A percentile compares a stretch with the other conserved stretches of the same genome.
phyloP scores from a whole-genome alignment of 805 yeast species.

The Saccharomycopsis sp. region DNA sequence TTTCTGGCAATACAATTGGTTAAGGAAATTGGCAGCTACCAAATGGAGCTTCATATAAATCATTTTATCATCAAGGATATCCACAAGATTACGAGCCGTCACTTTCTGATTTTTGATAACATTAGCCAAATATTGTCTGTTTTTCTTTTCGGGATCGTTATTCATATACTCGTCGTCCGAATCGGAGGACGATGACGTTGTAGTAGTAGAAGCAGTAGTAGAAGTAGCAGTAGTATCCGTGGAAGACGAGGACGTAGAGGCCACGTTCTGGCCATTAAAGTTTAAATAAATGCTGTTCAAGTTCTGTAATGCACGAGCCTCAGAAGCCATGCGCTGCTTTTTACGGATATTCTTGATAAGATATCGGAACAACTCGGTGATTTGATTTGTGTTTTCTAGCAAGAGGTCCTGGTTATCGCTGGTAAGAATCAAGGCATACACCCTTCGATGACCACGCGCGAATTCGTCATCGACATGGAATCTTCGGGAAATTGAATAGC shows the following conservation, averaged over 20 bases:
- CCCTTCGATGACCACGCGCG: slow-evolving; percentile 19
- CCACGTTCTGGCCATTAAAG: not conserved
- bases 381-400: slow-evolving; percentile 9
- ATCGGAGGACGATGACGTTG: not conserved
- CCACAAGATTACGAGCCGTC: slow-evolving; percentile 12
- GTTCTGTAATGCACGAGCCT: not conserved
- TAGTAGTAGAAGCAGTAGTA: not conserved
- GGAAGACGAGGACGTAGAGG: not conserved
- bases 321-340: not conserved
- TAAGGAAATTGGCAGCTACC: slow-evolving; percentile 10
- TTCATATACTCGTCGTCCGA: not conserved
- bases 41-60: slow-evolving; percentile 18
- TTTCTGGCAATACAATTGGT: not conserved
- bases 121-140: not conserved
- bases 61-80: slow-evolving; percentile 14
- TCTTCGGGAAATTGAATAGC: slow-evolving; percentile 16
- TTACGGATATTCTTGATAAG: slow-evolving; percentile 14
- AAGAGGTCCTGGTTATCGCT: slow-evolving; percentile 15
- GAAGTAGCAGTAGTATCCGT: not conserved
- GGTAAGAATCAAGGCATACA: slow-evolving; percentile 16
- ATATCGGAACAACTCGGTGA: slow-evolving; percentile 12
- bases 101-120: slow-evolving; percentile 14
- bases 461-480: slow-evolving; percentile 11
- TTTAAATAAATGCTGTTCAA: not conserved
- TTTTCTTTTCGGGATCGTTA: slow-evolving; percentile 1